These are phyloP conservation scores for Cladosporium sp. DNA, from an alignment of 2,329 filamentous ascomycete genomes.

Conservation along the genomic window DNA sequence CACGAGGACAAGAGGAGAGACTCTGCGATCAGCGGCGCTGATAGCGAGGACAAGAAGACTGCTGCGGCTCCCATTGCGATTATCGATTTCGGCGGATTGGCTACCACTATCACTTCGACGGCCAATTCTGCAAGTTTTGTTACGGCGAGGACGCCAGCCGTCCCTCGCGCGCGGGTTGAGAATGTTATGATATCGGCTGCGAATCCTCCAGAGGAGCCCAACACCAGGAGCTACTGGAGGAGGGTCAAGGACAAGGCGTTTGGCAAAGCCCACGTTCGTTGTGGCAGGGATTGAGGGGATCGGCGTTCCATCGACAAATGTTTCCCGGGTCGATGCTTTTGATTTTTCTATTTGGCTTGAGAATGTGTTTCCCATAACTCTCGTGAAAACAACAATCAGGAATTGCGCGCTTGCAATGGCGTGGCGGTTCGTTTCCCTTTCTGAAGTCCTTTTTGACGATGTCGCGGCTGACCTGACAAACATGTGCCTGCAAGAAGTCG, in stretches of 20 bases:
- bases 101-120: neutral
- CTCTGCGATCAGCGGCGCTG: conserved; percentile 23
- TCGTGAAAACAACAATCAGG: neutral
- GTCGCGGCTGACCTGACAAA: too few species aligned
- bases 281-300: conserved; percentile 9
- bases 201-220: neutral
- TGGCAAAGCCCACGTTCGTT: conserved; percentile 12
- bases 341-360: neutral
- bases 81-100: conserved; percentile 9
- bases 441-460: neutral
- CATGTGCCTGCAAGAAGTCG: too few species aligned
- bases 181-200: conserved; percentile 10
- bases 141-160: neutral
- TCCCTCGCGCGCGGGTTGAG: neutral
- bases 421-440: neutral
- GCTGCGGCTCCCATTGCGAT: conserved; percentile 12
- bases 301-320: conserved; percentile 3
- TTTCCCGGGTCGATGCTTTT: neutral
- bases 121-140: neutral
- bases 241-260: conserved; percentile 12
- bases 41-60: neutral
- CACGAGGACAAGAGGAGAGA: conserved; percentile 24
- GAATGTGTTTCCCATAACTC: neutral
- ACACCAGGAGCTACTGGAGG: conserved; percentile 5
- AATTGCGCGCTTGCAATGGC: neutral